These are phyloP conservation scores for Coelastrella sp. DNA, from an alignment of 139 green algal species.

Conservation along the genomic window DNA sequence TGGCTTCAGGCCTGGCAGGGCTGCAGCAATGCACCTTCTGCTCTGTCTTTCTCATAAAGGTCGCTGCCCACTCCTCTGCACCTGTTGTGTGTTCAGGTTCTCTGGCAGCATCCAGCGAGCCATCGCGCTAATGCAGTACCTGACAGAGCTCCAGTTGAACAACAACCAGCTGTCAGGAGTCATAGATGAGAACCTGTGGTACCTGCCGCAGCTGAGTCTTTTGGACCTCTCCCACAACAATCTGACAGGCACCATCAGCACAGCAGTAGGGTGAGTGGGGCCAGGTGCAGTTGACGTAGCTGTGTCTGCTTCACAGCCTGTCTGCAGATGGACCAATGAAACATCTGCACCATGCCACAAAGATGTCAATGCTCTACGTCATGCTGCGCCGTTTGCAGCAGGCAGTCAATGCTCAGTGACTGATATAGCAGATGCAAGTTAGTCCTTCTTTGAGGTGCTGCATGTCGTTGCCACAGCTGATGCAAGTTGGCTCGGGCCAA, in stretches of 20 bases:
- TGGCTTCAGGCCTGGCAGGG: no score
- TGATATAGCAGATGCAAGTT: no score
- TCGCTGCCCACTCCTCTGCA: background rate
- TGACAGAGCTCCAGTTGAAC: background rate
- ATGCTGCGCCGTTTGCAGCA: no score
- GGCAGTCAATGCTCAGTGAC: no score
- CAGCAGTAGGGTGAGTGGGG: slow-evolving; percentile 4
- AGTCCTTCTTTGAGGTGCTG: no score
- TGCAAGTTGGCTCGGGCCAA: no score
- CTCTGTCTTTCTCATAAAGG: background rate
- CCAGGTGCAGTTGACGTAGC: no score
- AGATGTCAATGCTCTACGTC: no score
- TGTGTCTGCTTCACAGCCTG: no score
- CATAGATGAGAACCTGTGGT: slow-evolving; percentile 42
- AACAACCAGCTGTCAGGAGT: slow-evolving; percentile 19
- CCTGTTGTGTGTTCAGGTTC: background rate
- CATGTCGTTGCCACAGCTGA: no score
- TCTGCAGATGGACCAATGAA: no score
- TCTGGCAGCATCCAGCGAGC: background rate
- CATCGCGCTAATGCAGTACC: slow-evolving; percentile 28
- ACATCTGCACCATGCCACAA: no score
- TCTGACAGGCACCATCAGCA: slow-evolving; percentile 29
- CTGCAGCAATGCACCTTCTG: background rate
- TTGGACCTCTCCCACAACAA: slow-evolving; percentile 25
- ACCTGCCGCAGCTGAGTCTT: slow-evolving; percentile 13